Evolutionary conservation across 2,329 filamentous ascomycete genomes (phyloP).

Genomic region (Pseudocercospora musae): DNA sequence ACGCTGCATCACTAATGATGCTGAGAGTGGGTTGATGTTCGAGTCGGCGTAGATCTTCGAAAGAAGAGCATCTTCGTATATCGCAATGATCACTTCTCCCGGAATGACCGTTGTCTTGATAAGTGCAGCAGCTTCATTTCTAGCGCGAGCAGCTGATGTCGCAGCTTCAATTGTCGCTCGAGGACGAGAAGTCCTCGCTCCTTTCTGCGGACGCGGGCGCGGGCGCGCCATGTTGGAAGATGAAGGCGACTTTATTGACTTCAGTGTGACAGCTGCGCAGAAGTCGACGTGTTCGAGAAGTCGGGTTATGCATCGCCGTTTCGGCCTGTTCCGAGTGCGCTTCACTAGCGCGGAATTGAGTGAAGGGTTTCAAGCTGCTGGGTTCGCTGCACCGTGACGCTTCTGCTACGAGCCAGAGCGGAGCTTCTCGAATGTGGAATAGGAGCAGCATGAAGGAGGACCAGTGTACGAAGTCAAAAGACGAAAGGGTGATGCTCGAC

Average conservation of each 20-base stretch:
- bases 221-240: background rate
- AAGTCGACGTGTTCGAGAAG: background rate
- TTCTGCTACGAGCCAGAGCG: background rate
- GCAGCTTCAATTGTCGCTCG: background rate
- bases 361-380: background rate
- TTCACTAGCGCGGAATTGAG: background rate
- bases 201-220: background rate
- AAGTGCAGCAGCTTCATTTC: background rate
- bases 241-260: background rate
- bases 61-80: background rate
- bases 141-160: background rate
- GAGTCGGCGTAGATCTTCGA: background rate
- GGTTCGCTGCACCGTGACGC: background rate
- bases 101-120: too few relatives aligned
- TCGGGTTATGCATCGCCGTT: background rate
- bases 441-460: too few relatives aligned
- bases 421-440: too few relatives aligned
- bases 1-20: background rate
- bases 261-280: background rate
- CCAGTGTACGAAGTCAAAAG: background rate
- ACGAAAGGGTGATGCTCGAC: too few relatives aligned
- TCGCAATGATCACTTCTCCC: background rate
- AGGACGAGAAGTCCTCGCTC: background rate
- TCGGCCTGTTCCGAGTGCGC: background rate
- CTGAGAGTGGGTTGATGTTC: background rate